These are phyloP conservation scores for Yarrowia osloensis DNA, from an alignment of 805 yeast genomes.

Conservation along the genomic window DNA sequence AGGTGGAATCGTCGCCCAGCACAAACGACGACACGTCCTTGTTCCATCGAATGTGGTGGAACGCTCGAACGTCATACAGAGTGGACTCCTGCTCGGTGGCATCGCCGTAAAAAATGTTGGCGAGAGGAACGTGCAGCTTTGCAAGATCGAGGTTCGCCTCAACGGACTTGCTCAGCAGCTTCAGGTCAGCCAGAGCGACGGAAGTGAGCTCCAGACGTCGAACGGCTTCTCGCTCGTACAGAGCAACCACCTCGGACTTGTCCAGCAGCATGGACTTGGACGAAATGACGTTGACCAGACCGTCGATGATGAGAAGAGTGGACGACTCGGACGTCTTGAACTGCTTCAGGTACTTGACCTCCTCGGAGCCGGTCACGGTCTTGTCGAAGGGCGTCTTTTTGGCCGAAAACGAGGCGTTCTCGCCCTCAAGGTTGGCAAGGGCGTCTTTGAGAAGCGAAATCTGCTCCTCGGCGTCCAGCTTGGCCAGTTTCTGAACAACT, in stretches of 20 bases:
- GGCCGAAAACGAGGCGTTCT: not conserved
- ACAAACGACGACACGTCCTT: not conserved
- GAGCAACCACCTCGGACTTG: not conserved
- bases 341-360: conserved; percentile 6
- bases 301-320: conserved; percentile 1
- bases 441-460: not conserved
- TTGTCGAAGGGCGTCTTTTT: conserved; percentile 15
- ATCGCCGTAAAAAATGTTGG: not conserved
- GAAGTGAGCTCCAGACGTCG: conserved; percentile 12
- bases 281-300: conserved; percentile 9
- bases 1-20: not conserved
- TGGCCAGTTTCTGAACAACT: not conserved
- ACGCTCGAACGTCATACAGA: conserved; percentile 2
- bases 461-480: not conserved
- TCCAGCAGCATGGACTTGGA: not conserved
- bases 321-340: conserved; percentile 15
- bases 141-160: conserved; percentile 2
- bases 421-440: not conserved
- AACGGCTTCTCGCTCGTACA: conserved; percentile 8
- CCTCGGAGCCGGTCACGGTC: not conserved
- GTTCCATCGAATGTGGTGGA: conserved; percentile 18
- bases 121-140: conserved; percentile 1
- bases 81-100: not conserved
- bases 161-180: not conserved
- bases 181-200: not conserved